These are phyloP conservation scores for Yamadazyma diospyri DNA, from an alignment of 1,139 yeast genomes.

Conservation along the genomic window DNA sequence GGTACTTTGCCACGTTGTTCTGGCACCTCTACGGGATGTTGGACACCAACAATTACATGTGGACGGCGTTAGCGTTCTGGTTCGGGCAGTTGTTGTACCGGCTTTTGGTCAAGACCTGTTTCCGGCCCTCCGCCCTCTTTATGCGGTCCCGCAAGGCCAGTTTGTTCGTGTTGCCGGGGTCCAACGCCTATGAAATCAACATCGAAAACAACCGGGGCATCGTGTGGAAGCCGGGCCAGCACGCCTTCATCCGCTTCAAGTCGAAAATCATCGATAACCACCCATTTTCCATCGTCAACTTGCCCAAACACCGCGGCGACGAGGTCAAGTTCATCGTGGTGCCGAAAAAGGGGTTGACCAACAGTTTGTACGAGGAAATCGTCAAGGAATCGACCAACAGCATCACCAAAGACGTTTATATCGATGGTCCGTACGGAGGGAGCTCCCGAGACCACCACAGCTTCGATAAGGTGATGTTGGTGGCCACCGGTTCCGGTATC, in stretches of 20 bases:
- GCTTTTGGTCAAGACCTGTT: slow-evolving; percentile 47
- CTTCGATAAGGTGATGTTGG: slow-evolving; percentile 45
- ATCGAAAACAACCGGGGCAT: slow-evolving; percentile 37
- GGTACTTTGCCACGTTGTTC: slow-evolving; percentile 48
- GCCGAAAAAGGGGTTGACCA: slow-evolving; percentile 53
- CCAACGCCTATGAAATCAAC: slow-evolving; percentile 38
- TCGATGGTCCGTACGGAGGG: slow-evolving; percentile 71
- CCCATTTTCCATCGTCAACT: slow-evolving; percentile 57
- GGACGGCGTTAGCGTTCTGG: slow-evolving; percentile 59
- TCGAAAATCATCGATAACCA: slow-evolving; percentile 51
- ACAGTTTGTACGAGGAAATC: slow-evolving; percentile 24
- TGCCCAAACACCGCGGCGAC: slow-evolving; percentile 20
- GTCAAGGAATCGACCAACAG: slow-evolving; percentile 17
- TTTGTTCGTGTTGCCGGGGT: slow-evolving; percentile 25
- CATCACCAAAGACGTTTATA: slow-evolving; percentile 29
- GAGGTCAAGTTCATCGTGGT: slow-evolving; percentile 47
- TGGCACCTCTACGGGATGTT: slow-evolving; percentile 46
- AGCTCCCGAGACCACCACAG: slow-evolving; percentile 44
- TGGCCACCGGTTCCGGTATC: slow-evolving; percentile 54
- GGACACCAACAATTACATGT: slow-evolving; percentile 45
- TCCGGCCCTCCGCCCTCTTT: slow-evolving; percentile 41
- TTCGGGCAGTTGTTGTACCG: slow-evolving; percentile 50
- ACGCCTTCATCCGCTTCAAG: slow-evolving; percentile 49
- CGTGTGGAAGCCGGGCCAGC: slow-evolving; percentile 61
- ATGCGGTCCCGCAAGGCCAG: slow-evolving; percentile 46